A percentile compares a stretch with the other conserved stretches of the same genome.
phyloP scores from a whole-genome alignment of 2,329 filamentous ascomycete species.

The Aspergillus pseudonomiae region DNA sequence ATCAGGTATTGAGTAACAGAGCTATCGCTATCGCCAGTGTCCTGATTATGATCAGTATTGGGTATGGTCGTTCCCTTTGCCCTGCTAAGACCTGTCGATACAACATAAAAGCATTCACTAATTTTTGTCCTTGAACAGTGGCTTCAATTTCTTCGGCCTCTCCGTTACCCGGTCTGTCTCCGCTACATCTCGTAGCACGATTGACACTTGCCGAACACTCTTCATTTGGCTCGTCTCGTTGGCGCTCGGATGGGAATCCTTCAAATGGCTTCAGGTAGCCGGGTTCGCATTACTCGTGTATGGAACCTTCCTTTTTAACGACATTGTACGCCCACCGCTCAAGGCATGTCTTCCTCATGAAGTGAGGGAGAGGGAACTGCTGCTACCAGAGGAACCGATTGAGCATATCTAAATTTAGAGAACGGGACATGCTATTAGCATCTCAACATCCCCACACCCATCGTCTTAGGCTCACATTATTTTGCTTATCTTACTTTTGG shows the following conservation, averaged over 20 bases:
- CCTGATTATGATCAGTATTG: conserved; percentile 96
- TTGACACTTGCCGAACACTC: conserved; percentile 94
- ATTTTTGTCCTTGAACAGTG: conserved; percentile 54
- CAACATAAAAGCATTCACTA: background rate
- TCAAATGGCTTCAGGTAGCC: conserved; percentile 93
- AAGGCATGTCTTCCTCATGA: conserved; percentile 63
- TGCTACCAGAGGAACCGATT: conserved; percentile 81
- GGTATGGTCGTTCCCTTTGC: conserved; percentile 59
- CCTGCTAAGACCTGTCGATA: background rate
- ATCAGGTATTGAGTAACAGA: conserved; percentile 73
- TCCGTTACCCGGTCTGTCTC: conserved; percentile 88
- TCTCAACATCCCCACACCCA: background rate
- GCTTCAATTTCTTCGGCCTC: conserved; percentile 98
- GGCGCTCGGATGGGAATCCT: conserved; percentile 91
- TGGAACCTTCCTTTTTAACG: conserved; percentile 95
- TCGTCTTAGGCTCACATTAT: background rate
- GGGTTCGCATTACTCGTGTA: conserved; percentile 92
- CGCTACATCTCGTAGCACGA: conserved; percentile 90
- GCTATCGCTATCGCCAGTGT: conserved; percentile 76
- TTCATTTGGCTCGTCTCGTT: conserved; percentile 96
- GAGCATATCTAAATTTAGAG: conserved; percentile 60
- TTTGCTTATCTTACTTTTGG: background rate
- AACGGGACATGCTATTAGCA: conserved; percentile 1
- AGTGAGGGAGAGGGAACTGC: conserved; percentile 53
- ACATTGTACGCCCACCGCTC: conserved; percentile 82